Base-by-base conservation (phyloP, 2,329 filamentous ascomycete genomes). In the Nigrospora oryzae region DNA sequence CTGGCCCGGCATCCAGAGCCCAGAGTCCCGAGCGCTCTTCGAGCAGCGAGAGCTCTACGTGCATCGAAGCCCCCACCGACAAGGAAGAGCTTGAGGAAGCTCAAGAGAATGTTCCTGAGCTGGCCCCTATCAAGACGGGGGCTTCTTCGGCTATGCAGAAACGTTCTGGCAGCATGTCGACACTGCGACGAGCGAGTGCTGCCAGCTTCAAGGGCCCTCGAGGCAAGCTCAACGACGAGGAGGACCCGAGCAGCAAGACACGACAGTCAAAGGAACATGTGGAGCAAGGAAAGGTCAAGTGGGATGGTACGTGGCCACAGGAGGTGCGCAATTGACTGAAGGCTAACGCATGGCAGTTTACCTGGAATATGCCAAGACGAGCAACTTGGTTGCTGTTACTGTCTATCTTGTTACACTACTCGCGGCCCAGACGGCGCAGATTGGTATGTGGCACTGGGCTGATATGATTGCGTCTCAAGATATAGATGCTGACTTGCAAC, bases 211-310 rank as follows among this genome's bases (percentile, higher is more conserved):
- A 76, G 48, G 89, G 90, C 1, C 85, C 88, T 17, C 80, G 88
- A 49, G 88, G 89, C 54, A 95, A 93, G 64, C 65, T 91, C 31
- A 78, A 74, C 0, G 91, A 97, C 54, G 89, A 97, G 56, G 88
- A 91, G 65, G 81, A 87, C 43, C 79, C 78, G 3, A 75, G 70
- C 44, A 71, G 84, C 57, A 91, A 88, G 67, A 89, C 86, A 38
- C 88, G 83, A 60, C 90, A 96, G 64, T 76, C 74, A 46, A 94
- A 95, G 66, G 93, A 98, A 63, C 84, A 85, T 53, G 77, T 81
- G 2, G 89, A 98, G 63, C 89, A 98, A 67, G 93, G 93, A 58
- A 96, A 97, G 63, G 93, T 98, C 55, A 97, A 96, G 65, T 97
- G 93, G 90, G 78, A 83, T 52, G 66, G 68, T 70, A 59, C 38